Evolutionary conservation across 2,329 filamentous ascomycete species (phyloP), one percentile per base, ranked within the genome.

Genomic region (Fusarium domesticum): DNA sequence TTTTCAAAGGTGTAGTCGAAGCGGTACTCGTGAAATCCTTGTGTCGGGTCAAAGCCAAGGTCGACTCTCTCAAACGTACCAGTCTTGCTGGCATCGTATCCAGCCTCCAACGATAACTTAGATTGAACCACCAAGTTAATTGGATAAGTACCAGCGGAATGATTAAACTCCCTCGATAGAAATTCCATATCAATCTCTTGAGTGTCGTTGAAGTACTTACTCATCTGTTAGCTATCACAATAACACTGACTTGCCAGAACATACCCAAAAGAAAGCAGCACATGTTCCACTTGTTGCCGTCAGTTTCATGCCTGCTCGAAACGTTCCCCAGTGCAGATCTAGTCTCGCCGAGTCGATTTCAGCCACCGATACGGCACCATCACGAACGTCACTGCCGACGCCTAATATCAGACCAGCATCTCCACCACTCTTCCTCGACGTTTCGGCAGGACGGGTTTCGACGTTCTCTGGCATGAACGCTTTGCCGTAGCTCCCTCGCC

Each of bases 131-230:
- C 85, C 1, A 91, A 77, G 60, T 90, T 88, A 40, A 90, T 72
- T 0, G 81, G 77, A 51, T 76, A 84, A 23, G 71, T 71, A 18
- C 68, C 64, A 41, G 75, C 74, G 37, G 61, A 58, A 2, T 61
- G 53, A 46, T 78, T 71, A 61, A 84, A 87, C 50, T 89, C 74
- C 17, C 72, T 71, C 2, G 85, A 87, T 3, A 91, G 74, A 59
- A 90, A 87, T 54, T 92, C 87, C 67, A 91, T 82, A 62, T 91
- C 87, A 56, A 91, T 89, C 59, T 91, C 87, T 59, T 87, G 83
- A 1, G 84, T 85, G 64, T 91, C 82, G 64, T 89, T 88, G 67
- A 80, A 81, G 64, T 88, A 90, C 85, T 88, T 31, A 25, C 36
- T 25, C 7, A 16, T 14, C 18, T 18, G 31, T 48, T 30, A 49